Percentiles rank a stretch among this genome's conserved stretches.
These are phyloP conservation scores for Actinomortierella wolfii DNA, from an alignment of 371 early-diverging fungal species.

Conservation along the genomic window DNA sequence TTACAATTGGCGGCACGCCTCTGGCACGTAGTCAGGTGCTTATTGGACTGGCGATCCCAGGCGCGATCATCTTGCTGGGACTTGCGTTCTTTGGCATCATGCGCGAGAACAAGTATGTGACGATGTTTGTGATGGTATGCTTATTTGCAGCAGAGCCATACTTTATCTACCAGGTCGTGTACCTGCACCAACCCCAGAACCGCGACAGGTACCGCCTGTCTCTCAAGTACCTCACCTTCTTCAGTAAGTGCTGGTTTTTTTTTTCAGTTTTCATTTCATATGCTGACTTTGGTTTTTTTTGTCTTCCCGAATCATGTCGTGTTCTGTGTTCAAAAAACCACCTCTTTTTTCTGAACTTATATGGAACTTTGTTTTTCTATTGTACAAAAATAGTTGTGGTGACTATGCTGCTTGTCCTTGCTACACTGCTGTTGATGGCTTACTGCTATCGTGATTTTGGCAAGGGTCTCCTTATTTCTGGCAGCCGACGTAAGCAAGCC, in stretches of 20 bases:
- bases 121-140: conserved; percentile 34
- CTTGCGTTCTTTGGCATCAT: conserved; percentile 42
- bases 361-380: not conserved
- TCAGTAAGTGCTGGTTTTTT: conserved; percentile 26
- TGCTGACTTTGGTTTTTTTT: not conserved
- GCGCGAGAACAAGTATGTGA: conserved; percentile 25
- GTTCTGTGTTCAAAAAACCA: not conserved
- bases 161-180: conserved; percentile 34
- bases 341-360: not conserved
- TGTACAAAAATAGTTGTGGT: conserved; percentile 22
- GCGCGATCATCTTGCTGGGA: conserved; percentile 22
- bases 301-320: not conserved
- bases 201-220: conserved; percentile 15
- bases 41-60: conserved; percentile 35
- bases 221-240: conserved; percentile 38
- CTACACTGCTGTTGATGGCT: conserved; percentile 34
- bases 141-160: conserved; percentile 30
- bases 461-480: conserved; percentile 34
- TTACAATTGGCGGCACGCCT: conserved; percentile 10
- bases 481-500: conserved; percentile 10
- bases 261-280: not conserved
- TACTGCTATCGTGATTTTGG: conserved; percentile 47
- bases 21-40: conserved; percentile 32
- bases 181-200: conserved; percentile 14
- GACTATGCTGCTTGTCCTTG: conserved; percentile 32